These are phyloP conservation scores for Ophiocordyceps camponoti-leonardi DNA, from an alignment of 2,329 filamentous ascomycete species.

Conservation along the genomic window DNA sequence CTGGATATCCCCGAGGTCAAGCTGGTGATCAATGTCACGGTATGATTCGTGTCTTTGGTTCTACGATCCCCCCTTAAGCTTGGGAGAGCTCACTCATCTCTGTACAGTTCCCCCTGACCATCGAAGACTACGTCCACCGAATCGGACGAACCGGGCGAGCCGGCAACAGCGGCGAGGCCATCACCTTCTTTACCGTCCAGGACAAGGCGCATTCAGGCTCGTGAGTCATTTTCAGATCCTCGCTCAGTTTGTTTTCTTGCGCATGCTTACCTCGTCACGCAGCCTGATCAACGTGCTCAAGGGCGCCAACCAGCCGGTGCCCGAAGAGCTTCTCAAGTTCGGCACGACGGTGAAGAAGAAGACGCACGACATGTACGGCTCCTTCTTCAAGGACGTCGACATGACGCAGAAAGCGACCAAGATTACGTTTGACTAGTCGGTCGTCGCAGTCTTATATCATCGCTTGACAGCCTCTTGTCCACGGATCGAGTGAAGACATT, in stretches of 20 bases:
- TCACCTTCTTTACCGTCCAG: slow-evolving; percentile 88
- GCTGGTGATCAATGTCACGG: slow-evolving; percentile 81
- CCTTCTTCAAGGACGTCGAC: slow-evolving; percentile 84
- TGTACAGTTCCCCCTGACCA: slow-evolving; percentile 66
- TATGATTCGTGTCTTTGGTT: slow-evolving; percentile 15
- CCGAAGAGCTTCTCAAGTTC: slow-evolving; percentile 83
- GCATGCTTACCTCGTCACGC: slow-evolving; percentile 2
- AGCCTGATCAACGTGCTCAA: slow-evolving; percentile 89
- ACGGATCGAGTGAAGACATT: slow-evolving; percentile 28
- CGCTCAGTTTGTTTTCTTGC: too few species aligned
- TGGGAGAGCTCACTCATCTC: not conserved
- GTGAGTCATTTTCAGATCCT: slow-evolving; percentile 34
- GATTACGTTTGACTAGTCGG: slow-evolving; percentile 65
- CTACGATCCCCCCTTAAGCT: too few species aligned
- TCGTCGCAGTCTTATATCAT: slow-evolving; percentile 4
- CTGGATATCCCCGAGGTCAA: slow-evolving; percentile 93
- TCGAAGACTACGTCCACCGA: slow-evolving; percentile 94
- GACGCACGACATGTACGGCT: slow-evolving; percentile 85
- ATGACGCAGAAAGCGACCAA: slow-evolving; percentile 74
- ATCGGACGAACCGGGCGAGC: slow-evolving; percentile 92
- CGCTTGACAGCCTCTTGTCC: slow-evolving; percentile 13
- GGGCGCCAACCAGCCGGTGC: slow-evolving; percentile 79
- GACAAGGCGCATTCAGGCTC: slow-evolving; percentile 85
- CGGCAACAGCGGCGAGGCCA: slow-evolving; percentile 72
- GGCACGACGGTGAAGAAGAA: slow-evolving; percentile 99